Conservation (phyloP, 768 basidiomycete species). For the Pleurotus salmoneostramineus region DNA sequence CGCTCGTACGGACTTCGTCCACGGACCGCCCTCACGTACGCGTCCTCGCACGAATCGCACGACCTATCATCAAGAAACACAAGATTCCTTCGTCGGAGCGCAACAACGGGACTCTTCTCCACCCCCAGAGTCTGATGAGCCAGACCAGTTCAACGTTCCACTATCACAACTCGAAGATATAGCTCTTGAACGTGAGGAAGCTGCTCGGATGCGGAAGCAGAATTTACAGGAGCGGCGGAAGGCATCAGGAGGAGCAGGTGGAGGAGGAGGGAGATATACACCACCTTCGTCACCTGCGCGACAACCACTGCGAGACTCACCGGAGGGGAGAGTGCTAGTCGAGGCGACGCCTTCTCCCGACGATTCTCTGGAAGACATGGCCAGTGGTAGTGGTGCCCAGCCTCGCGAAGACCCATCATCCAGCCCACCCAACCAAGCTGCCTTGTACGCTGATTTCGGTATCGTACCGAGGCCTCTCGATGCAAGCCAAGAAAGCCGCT, state of each 20-base stretch:
- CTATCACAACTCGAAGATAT: slow-evolving; percentile 48
- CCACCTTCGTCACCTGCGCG: background rate
- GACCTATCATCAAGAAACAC: slow-evolving; percentile 11
- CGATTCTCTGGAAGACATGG: slow-evolving; percentile 28
- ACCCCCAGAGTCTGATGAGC: background rate
- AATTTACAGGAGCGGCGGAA: background rate
- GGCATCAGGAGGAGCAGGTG: too few species aligned
- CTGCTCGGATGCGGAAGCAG: background rate
- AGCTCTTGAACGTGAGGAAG: slow-evolving; percentile 13
- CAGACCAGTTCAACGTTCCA: slow-evolving; percentile 47
- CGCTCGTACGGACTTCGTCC: slow-evolving; percentile 8
- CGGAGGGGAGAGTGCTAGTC: slow-evolving; percentile 33
- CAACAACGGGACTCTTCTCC: too few species aligned
- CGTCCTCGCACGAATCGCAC: slow-evolving; percentile 13
- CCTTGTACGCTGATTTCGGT: too few species aligned
- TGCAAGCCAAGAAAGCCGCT: too few species aligned
- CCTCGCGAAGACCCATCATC: background rate
- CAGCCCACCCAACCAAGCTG: background rate
- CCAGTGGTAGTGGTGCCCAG: background rate
- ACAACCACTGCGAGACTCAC: background rate
- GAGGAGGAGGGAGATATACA: too few species aligned
- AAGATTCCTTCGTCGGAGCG: slow-evolving; percentile 62
- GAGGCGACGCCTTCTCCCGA: slow-evolving; percentile 48
- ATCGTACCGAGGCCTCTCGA: too few species aligned
- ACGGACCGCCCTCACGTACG: slow-evolving; percentile 11